phyloP scores from a whole-genome alignment of 768 basidiomycete genomes.

The Boletellus ananiceps region DNA sequence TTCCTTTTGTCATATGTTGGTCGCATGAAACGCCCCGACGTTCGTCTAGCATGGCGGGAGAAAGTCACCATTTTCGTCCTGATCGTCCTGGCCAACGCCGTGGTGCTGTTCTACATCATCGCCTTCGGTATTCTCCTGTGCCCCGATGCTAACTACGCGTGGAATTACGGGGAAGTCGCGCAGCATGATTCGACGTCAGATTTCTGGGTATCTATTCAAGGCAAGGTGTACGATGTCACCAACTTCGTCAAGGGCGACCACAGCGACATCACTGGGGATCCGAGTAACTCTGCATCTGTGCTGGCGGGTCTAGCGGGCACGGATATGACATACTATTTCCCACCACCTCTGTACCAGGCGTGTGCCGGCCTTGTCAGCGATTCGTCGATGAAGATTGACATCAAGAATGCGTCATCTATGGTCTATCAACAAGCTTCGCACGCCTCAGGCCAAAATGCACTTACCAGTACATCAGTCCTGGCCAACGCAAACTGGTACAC shows the following conservation, averaged over 20 bases:
- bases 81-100: constrained; percentile 48
- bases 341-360: constrained; percentile 51
- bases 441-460: constrained; percentile 47
- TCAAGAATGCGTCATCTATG: constrained; percentile 45
- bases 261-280: constrained; percentile 49
- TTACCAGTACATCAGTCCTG: constrained; percentile 34
- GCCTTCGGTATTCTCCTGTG: constrained; percentile 58
- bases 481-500: constrained; percentile 51
- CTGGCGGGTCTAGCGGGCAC: constrained; percentile 54
- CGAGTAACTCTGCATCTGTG: constrained; percentile 45
- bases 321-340: constrained; percentile 63
- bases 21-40: constrained; percentile 64
- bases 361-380: constrained; percentile 58
- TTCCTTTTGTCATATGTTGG: constrained; percentile 48
- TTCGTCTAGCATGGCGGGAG: constrained; percentile 66
- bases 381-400: constrained; percentile 34
- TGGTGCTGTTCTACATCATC: constrained; percentile 64
- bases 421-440: constrained; percentile 48
- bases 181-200: constrained; percentile 48
- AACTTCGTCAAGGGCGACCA: constrained; percentile 60
- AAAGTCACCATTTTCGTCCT: constrained; percentile 61
- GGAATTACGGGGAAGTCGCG: constrained; percentile 46
- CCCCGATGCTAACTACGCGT: constrained; percentile 57
- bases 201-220: constrained; percentile 61
- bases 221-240: constrained; percentile 58